Evolutionary conservation across 306 rosid species (phyloP).

Genomic region (Lupinus albus): DNA sequence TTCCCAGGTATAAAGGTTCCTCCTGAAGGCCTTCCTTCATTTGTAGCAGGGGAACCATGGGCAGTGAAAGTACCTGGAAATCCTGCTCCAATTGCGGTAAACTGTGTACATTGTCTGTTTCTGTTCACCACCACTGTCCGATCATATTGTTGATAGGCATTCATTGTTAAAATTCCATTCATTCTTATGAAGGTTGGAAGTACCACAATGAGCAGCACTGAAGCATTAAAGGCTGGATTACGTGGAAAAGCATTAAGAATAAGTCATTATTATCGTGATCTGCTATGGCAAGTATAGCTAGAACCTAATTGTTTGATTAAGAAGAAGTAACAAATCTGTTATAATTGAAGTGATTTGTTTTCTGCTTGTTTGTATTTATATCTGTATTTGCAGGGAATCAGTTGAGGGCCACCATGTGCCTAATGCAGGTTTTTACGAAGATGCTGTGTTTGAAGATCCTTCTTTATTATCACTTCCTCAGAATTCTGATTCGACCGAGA

Average conservation of each 20-base stretch:
- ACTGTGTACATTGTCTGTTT: not conserved
- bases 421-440: conserved; percentile 85
- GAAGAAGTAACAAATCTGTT: not conserved
- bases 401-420: conserved; percentile 75
- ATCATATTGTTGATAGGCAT: not conserved
- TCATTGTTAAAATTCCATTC: conserved; percentile 13
- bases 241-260: conserved; percentile 91
- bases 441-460: conserved; percentile 86
- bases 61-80: conserved; percentile 94
- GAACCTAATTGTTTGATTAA: conserved; percentile 29
- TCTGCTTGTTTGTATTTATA: conserved; percentile 36
- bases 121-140: not conserved
- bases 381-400: conserved; percentile 66
- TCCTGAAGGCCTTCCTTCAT: conserved; percentile 78
- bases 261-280: conserved; percentile 81
- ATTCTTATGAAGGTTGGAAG: conserved; percentile 71
- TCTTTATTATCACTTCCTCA: conserved; percentile 49
- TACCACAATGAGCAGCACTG: conserved; percentile 83
- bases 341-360: conserved; percentile 23
- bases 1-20: conserved; percentile 90
- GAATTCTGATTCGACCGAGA: conserved; percentile 48
- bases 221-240: conserved; percentile 79
- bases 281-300: conserved; percentile 73
- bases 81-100: conserved; percentile 91
- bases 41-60: conserved; percentile 75